phyloP scores from a whole-genome alignment of 805 yeast genomes.

The Metschnikowia vanudenii region DNA sequence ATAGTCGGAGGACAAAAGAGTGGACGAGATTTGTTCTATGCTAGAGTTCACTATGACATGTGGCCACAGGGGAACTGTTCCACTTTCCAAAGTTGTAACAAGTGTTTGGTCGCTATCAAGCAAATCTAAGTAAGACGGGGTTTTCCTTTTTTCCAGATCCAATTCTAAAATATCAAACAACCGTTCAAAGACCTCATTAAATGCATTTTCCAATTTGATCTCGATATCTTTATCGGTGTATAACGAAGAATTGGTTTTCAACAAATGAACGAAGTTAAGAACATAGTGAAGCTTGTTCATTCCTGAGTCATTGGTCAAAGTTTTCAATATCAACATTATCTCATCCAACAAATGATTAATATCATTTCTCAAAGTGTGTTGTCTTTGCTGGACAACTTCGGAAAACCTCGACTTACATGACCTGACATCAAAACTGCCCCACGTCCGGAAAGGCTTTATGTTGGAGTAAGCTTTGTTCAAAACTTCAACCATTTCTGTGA shows the following conservation, averaged over 20 bases:
- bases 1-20: conserved; percentile 8
- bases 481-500: neutral
- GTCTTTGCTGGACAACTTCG: neutral
- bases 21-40: conserved; percentile 10
- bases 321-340: neutral
- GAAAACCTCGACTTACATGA: conserved; percentile 1
- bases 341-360: conserved; percentile 4
- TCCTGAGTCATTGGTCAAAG: neutral
- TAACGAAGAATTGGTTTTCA: neutral
- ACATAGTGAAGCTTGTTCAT: conserved; percentile 1
- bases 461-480: conserved; percentile 4
- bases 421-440: conserved; percentile 13
- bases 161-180: neutral
- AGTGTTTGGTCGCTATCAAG: neutral
- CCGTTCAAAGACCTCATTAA: neutral
- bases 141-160: neutral
- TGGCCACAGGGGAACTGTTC: conserved; percentile 15
- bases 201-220: neutral
- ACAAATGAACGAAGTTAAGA: conserved; percentile 5
- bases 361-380: neutral
- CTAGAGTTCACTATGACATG: conserved; percentile 13
- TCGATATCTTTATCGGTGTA: conserved; percentile 1
- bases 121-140: neutral
- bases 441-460: conserved; percentile 6
- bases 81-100: conserved; percentile 7